These are phyloP conservation scores for Porpolomopsis calyptriformis DNA, from an alignment of 768 basidiomycete species.

Conservation along the genomic window DNA sequence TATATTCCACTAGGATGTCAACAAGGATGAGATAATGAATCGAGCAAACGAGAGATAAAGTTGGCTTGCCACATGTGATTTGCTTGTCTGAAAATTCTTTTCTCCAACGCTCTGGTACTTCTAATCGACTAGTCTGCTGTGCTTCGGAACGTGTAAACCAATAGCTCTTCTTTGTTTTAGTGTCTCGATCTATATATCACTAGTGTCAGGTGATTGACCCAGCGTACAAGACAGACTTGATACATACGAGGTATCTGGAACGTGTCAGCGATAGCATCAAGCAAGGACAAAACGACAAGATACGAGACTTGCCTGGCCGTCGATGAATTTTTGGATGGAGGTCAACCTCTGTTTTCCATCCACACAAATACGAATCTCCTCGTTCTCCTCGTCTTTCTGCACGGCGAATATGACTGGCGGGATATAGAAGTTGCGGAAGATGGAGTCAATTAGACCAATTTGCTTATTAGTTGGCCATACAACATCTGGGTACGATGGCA, in stretches of 20 bases:
- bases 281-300: not conserved
- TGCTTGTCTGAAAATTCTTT: slow-evolving; percentile 40
- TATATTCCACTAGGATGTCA: slow-evolving; percentile 53
- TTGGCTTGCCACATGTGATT: slow-evolving; percentile 57
- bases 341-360: slow-evolving; percentile 82
- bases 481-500: slow-evolving; percentile 53
- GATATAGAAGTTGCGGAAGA: slow-evolving; percentile 69
- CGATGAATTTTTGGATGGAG: slow-evolving; percentile 68
- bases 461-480: slow-evolving; percentile 71
- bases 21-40: not conserved
- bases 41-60: not conserved
- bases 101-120: slow-evolving; percentile 46
- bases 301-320: slow-evolving; percentile 47
- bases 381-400: slow-evolving; percentile 40
- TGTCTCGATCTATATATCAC: slow-evolving; percentile 49
- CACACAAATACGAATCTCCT: slow-evolving; percentile 52
- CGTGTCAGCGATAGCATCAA: slow-evolving; percentile 9
- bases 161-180: slow-evolving; percentile 46
- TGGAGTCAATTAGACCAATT: slow-evolving; percentile 61
- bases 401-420: slow-evolving; percentile 73
- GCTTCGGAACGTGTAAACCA: slow-evolving; percentile 48
- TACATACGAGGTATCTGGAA: slow-evolving; percentile 16
- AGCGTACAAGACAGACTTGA: not conserved
- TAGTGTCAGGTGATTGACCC: not conserved
- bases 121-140: slow-evolving; percentile 32